phyloP scores from a whole-genome alignment of 768 basidiomycete genomes.

The Mycena olivaceomarginata region DNA sequence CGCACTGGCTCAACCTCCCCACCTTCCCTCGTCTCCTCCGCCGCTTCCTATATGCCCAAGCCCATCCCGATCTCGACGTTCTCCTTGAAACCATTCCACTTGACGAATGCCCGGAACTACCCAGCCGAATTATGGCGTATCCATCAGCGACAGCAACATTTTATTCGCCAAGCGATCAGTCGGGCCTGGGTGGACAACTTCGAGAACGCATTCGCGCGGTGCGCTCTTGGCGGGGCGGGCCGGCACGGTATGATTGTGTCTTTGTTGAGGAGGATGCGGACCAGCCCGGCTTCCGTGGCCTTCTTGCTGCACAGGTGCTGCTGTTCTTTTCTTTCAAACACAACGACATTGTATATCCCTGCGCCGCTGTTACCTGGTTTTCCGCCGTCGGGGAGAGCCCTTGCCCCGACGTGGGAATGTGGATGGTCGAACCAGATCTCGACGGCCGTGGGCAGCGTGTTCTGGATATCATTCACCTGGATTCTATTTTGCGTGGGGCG shows the following conservation, averaged over 20 bases:
- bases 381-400: not conserved
- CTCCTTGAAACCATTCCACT: not conserved
- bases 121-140: not conserved
- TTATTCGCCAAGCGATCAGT: not conserved
- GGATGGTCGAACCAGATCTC: not conserved
- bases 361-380: too few relatives aligned
- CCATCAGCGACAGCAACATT: not conserved
- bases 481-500: not conserved
- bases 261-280: too few relatives aligned
- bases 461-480: not conserved
- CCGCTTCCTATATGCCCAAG: too few relatives aligned
- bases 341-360: too few relatives aligned
- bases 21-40: too few relatives aligned
- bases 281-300: too few relatives aligned
- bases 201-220: not conserved
- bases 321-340: too few relatives aligned
- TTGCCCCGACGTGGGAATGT: not conserved
- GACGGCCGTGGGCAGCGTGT: not conserved
- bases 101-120: not conserved
- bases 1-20: too few relatives aligned
- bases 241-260: not conserved
- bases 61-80: not conserved
- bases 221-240: not conserved
- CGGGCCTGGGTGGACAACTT: not conserved
- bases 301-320: too few relatives aligned